A percentile compares a stretch with the other conserved stretches of the same genome.
phyloP scores from a whole-genome alignment of 257 asterid species.

The Lavandula angustifolia region DNA sequence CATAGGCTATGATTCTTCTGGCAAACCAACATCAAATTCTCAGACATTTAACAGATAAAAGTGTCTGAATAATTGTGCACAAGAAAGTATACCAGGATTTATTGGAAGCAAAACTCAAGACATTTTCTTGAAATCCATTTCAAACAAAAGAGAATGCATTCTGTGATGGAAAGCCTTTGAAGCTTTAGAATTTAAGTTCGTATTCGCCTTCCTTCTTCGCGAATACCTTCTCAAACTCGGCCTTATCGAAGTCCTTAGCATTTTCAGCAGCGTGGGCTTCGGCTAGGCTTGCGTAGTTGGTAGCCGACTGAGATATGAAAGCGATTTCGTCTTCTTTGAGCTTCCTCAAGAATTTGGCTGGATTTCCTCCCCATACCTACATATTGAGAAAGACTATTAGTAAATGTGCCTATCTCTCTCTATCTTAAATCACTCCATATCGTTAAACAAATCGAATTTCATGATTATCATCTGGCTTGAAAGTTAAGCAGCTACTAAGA shows the following conservation, averaged over 20 bases:
- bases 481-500: conserved; percentile 19
- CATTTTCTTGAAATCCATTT: conserved; percentile 30
- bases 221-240: conserved; percentile 81
- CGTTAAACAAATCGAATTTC: neutral
- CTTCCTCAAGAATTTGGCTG: conserved; percentile 93
- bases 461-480: neutral
- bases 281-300: conserved; percentile 73
- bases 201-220: conserved; percentile 70
- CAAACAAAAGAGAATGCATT: conserved; percentile 28
- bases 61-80: conserved; percentile 27
- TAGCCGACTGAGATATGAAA: conserved; percentile 82
- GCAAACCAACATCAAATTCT: conserved; percentile 6
- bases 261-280: conserved; percentile 88
- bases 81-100: conserved; percentile 48
- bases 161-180: conserved; percentile 47
- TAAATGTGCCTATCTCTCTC: neutral
- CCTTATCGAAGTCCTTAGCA: conserved; percentile 68
- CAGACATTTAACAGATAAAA: conserved; percentile 11
- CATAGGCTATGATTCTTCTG: conserved; percentile 17
- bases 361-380: conserved; percentile 98
- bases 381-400: conserved; percentile 5
- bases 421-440: conserved; percentile 4
- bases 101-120: conserved; percentile 45
- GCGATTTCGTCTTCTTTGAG: conserved; percentile 83
- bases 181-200: conserved; percentile 56